Evolutionary conservation across 1,284 basidiomycete genomes (phyloP).

Genomic region (Ustilago esculenta): DNA sequence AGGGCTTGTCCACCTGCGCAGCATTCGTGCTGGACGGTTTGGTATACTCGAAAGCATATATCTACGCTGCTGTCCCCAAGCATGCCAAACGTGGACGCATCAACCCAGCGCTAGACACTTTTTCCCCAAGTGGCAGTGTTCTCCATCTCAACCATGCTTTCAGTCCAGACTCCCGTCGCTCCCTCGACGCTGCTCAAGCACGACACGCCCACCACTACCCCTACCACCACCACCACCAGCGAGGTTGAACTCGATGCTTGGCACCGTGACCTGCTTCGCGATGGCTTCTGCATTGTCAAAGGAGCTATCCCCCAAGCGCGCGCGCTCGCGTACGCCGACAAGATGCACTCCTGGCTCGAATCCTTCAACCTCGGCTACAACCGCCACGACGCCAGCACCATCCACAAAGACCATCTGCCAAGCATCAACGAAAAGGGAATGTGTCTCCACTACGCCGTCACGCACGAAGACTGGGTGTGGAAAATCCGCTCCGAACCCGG

Average conservation of each 20-base stretch:
- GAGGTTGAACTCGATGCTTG: conserved; percentile 21
- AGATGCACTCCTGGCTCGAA: conserved; percentile 67
- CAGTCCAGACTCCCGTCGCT: conserved; percentile 9
- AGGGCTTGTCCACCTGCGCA: too few relatives aligned
- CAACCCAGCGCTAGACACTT: neutral
- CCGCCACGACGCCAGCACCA: conserved; percentile 66
- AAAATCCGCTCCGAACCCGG: conserved; percentile 67
- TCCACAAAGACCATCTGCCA: conserved; percentile 66
- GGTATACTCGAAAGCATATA: too few relatives aligned
- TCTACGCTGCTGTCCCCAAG: too few relatives aligned
- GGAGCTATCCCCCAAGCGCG: conserved; percentile 60
- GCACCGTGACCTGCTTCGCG: conserved; percentile 41
- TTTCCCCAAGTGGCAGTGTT: neutral
- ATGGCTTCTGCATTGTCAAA: conserved; percentile 66
- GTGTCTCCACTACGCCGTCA: conserved; percentile 63
- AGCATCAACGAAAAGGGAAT: conserved; percentile 57
- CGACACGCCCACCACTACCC: neutral
- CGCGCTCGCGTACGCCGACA: conserved; percentile 63
- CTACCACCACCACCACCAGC: neutral
- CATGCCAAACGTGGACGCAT: too few relatives aligned
- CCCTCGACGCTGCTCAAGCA: conserved; percentile 17
- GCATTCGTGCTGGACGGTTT: too few relatives aligned
- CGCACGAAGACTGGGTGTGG: conserved; percentile 68
- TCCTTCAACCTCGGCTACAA: conserved; percentile 67
- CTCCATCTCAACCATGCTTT: conserved; percentile 6